Conservation (phyloP, 805 yeast genomes). For the Tetrapisispora nanseiensis region DNA sequence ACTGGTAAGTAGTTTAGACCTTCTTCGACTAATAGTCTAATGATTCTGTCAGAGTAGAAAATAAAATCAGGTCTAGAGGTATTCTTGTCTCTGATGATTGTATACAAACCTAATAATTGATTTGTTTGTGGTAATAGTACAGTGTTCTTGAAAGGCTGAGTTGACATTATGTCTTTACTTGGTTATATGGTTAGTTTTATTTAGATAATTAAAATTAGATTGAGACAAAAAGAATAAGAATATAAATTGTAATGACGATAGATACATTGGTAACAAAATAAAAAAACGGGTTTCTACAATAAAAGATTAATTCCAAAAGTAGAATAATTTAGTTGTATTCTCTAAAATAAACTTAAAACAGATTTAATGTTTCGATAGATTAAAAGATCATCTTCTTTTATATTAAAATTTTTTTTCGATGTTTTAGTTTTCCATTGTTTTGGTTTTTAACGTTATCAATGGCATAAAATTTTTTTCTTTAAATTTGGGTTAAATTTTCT, state of each 20-base stretch:
- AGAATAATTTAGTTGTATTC: too few relatives aligned
- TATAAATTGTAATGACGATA: not conserved
- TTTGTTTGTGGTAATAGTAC: slow-evolving; percentile 74
- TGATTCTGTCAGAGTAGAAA: slow-evolving; percentile 90
- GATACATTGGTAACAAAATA: not conserved
- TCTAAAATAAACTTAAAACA: too few relatives aligned
- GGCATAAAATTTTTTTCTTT: too few relatives aligned
- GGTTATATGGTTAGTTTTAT: not conserved
- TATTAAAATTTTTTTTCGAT: too few relatives aligned
- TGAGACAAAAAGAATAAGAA: not conserved
- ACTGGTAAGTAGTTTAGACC: slow-evolving; percentile 93
- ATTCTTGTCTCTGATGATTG: slow-evolving; percentile 74
- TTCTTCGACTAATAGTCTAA: slow-evolving; percentile 86
- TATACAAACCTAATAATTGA: slow-evolving; percentile 78
- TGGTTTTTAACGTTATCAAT: too few relatives aligned
- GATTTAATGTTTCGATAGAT: too few relatives aligned
- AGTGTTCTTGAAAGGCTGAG: slow-evolving; percentile 39
- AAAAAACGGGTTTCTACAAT: not conserved
- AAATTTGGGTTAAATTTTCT: too few relatives aligned
- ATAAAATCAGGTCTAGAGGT: slow-evolving; percentile 89
- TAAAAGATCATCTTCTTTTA: too few relatives aligned
- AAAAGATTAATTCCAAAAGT: too few relatives aligned
- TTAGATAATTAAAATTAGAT: not conserved
- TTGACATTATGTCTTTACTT: slow-evolving; percentile 9
- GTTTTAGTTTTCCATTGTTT: too few relatives aligned